Conservation (phyloP, 306 rosid species). For the Alnus glutinosa region DNA sequence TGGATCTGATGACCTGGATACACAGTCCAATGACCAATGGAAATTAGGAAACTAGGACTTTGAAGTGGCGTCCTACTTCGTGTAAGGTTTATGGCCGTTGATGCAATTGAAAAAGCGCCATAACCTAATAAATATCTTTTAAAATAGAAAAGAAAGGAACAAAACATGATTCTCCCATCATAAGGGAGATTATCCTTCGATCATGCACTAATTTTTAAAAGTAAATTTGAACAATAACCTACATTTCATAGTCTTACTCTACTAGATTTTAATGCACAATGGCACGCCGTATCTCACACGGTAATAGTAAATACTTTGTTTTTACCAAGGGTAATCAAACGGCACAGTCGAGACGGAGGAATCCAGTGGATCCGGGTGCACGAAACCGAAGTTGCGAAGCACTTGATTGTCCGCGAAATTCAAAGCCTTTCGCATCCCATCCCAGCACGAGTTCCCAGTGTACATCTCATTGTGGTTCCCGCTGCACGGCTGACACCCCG, state of each 20-base stretch:
- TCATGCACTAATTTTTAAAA: conserved; percentile 9
- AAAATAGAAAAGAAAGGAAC: background rate
- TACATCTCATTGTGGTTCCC: conserved; percentile 69
- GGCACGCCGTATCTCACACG: no score
- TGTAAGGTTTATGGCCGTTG: no score
- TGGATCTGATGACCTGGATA: no score
- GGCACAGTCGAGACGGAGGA: conserved; percentile 43
- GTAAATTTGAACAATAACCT: no score
- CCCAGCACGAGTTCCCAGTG: conserved; percentile 60
- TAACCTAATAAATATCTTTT: no score
- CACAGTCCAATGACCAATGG: no score
- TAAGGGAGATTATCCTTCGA: conserved; percentile 14
- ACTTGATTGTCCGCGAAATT: conserved; percentile 88
- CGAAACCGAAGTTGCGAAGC: conserved; percentile 57
- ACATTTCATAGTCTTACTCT: no score
- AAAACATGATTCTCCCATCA: background rate
- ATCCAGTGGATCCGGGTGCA: conserved; percentile 44
- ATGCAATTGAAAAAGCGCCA: no score
- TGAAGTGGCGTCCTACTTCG: no score
- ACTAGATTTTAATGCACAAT: no score
- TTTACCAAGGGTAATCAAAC: conserved; percentile 54
- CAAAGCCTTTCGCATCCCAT: conserved; percentile 66
- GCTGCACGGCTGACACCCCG: conserved; percentile 94
- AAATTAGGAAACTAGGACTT: no score
- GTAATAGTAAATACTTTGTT: background rate